Percentiles rank a stretch among this genome's conserved stretches.
These are phyloP conservation scores for Talaromyces proteolyticus DNA, from an alignment of 495 filamentous ascomycete species.

Conservation along the genomic window DNA sequence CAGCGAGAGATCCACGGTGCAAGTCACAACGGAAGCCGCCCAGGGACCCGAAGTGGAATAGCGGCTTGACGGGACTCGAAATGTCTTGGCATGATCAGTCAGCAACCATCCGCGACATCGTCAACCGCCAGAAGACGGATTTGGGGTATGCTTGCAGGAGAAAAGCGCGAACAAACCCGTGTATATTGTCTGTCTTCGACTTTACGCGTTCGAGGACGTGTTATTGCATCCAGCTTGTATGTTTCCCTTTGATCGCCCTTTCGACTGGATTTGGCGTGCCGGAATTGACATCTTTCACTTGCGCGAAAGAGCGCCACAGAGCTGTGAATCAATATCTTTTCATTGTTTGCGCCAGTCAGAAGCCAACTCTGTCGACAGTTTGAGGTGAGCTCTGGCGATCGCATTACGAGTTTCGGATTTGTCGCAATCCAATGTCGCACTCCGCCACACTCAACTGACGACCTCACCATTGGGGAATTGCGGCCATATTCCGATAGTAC, in stretches of 20 bases:
- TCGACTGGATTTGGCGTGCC: neutral
- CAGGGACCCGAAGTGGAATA: constrained; percentile 29
- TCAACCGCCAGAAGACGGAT: neutral
- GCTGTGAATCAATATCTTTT: neutral
- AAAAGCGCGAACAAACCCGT: neutral
- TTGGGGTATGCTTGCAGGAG: neutral
- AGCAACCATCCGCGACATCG: constrained; percentile 14
- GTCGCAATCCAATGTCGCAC: constrained; percentile 6
- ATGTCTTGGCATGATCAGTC: constrained; percentile 27
- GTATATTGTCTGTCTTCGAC: constrained; percentile 15
- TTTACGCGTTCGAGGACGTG: constrained; percentile 30
- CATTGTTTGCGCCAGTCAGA: neutral
- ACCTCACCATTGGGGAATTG: constrained; percentile 4
- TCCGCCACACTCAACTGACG: neutral
- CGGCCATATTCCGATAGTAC: neutral
- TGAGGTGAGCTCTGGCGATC: neutral
- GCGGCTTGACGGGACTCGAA: constrained; percentile 14
- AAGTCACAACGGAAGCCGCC: neutral
- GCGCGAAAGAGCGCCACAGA: neutral
- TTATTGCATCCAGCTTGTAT: constrained; percentile 1
- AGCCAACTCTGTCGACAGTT: neutral
- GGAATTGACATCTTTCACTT: neutral
- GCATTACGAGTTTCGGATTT: neutral
- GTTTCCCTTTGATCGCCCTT: neutral
- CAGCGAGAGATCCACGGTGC: neutral